Percentiles rank a stretch among this genome's conserved stretches.
Evolutionary conservation across 176 grass and related monocot species (phyloP).

Genomic region (Cenchrus fungigraminus): DNA sequence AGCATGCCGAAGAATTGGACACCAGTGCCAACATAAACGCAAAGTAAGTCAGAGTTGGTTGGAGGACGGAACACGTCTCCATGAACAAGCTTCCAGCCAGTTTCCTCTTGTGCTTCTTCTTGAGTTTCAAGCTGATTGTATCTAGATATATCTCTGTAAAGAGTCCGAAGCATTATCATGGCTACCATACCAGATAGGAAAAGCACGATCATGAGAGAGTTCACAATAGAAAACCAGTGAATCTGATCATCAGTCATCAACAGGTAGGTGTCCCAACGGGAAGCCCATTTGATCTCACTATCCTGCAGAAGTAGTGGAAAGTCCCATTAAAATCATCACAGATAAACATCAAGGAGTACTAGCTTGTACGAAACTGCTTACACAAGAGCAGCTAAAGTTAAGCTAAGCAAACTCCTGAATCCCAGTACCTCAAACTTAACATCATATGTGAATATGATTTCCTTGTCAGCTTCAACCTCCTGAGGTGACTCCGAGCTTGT

Average conservation of each 20-base stretch:
- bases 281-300: constrained; percentile 74
- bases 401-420: constrained; percentile 4
- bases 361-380: constrained; percentile 19
- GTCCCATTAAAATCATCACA: constrained; percentile 15
- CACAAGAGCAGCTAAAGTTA: not conserved
- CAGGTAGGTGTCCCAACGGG: constrained; percentile 77
- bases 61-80: constrained; percentile 73
- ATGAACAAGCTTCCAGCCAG: constrained; percentile 78
- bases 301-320: constrained; percentile 45
- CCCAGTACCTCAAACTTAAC: constrained; percentile 56
- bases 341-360: constrained; percentile 27
- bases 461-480: constrained; percentile 55
- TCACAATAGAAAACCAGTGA: constrained; percentile 79
- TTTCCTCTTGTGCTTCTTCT: constrained; percentile 78
- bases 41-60: constrained; percentile 59
- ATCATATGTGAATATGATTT: constrained; percentile 74
- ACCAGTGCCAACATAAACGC: constrained; percentile 65
- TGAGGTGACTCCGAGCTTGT: constrained; percentile 45
- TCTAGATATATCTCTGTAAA: constrained; percentile 68
- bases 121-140: constrained; percentile 77
- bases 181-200: constrained; percentile 82
- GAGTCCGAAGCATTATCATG: constrained; percentile 79
- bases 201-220: constrained; percentile 72
- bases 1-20: constrained; percentile 78
- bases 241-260: constrained; percentile 76